Conservation (phyloP, 2,329 filamentous ascomycete species). For the Hymenoscyphus linearis region DNA sequence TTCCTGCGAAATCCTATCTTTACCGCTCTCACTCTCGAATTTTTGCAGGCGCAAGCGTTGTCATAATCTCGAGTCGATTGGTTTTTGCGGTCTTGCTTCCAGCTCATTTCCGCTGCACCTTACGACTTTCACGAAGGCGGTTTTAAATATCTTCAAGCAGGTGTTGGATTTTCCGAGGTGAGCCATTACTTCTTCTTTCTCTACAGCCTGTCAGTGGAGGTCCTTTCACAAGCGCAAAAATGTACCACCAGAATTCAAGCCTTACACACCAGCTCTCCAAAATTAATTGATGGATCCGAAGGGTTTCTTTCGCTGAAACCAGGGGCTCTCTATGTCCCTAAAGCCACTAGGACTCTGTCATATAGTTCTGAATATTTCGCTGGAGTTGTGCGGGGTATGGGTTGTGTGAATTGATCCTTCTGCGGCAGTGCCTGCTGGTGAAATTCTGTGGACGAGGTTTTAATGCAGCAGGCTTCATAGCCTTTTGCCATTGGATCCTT, state of each 20-base stretch:
- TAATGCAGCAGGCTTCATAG: neutral
- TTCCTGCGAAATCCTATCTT: conserved; percentile 29
- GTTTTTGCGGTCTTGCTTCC: conserved; percentile 18
- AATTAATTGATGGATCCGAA: too few relatives aligned
- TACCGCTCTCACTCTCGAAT: conserved; percentile 23
- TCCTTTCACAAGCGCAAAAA: neutral
- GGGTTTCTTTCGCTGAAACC: neutral
- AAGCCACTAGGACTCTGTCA: neutral
- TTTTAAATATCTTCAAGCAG: conserved; percentile 25
- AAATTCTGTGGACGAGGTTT: neutral
- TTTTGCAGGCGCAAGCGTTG: conserved; percentile 29
- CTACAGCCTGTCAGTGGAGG: conserved; percentile 21
- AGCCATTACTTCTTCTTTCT: conserved; percentile 15
- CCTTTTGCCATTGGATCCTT: neutral
- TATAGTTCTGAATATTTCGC: neutral
- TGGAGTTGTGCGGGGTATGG: neutral
- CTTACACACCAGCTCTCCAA: neutral
- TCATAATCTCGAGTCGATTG: conserved; percentile 25
- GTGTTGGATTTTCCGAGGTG: conserved; percentile 26
- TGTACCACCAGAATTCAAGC: neutral
- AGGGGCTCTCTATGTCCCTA: neutral
- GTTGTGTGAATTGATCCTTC: neutral
- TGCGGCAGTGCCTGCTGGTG: neutral
- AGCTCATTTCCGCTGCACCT: conserved; percentile 21
- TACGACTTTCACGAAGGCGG: conserved; percentile 23